Evolutionary conservation across 345 rosid species (phyloP).

Genomic region (Murraya paniculata): DNA sequence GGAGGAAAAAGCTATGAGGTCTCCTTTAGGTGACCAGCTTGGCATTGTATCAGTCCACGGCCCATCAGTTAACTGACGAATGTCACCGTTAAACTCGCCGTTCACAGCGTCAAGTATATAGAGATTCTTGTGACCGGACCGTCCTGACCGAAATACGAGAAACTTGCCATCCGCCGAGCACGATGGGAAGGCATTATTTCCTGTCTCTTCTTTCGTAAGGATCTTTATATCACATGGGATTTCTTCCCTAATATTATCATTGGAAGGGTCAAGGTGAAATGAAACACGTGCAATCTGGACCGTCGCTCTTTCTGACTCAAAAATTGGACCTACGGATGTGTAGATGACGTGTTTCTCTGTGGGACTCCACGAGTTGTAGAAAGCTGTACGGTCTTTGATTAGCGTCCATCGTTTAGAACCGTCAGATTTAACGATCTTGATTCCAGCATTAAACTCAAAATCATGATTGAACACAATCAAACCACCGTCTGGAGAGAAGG

Average conservation of each 20-base stretch:
- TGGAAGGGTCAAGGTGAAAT: slow-evolving; percentile 44
- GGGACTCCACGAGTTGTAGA: slow-evolving; percentile 85
- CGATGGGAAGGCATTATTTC: slow-evolving; percentile 84
- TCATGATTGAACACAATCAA: slow-evolving; percentile 54
- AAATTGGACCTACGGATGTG: slow-evolving; percentile 79
- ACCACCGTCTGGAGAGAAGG: slow-evolving; percentile 60
- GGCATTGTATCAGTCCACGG: slow-evolving; percentile 93
- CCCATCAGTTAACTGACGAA: slow-evolving; percentile 65
- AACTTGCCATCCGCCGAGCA: slow-evolving; percentile 85
- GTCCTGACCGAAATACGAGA: slow-evolving; percentile 76
- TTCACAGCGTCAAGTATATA: slow-evolving; percentile 55
- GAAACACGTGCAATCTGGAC: slow-evolving; percentile 83
- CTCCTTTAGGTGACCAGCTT: slow-evolving; percentile 72
- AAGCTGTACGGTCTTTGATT: slow-evolving; percentile 59
- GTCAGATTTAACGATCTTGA: slow-evolving; percentile 56
- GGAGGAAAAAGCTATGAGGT: slow-evolving; percentile 92
- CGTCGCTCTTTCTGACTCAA: slow-evolving; percentile 36
- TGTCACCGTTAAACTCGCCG: slow-evolving; percentile 54
- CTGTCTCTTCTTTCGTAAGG: slow-evolving; percentile 63
- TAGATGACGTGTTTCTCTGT: slow-evolving; percentile 63
- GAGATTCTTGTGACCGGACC: slow-evolving; percentile 71
- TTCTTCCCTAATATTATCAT: slow-evolving; percentile 38
- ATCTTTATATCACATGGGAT: slow-evolving; percentile 57
- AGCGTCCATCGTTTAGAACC: slow-evolving; percentile 81
- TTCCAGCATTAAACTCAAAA: slow-evolving; percentile 38